Evolutionary conservation across 1,284 basidiomycete genomes (phyloP), one percentile per base, ranked within the genome.

Genomic region (Cystobasidiaceae sp.): DNA sequence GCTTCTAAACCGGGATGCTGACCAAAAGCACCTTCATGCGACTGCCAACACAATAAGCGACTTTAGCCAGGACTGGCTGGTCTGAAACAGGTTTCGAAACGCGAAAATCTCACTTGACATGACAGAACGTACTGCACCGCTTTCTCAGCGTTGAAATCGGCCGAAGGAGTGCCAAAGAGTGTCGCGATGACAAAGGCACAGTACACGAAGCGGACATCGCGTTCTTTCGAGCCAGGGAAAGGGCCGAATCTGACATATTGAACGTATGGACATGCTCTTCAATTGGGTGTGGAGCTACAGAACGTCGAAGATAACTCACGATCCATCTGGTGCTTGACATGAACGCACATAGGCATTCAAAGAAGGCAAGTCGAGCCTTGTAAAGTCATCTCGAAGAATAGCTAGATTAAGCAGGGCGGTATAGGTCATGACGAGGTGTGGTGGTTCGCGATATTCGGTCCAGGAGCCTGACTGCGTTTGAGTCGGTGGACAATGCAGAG

Each of bases 391-490:
- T n/a, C 87, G 82, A 6, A 96, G 81, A 67, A 94, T 86, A 0
- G 87, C 84, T 3, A 96, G 84, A 0, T 84, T 82, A 1, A 93
- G 78, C 2, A 96, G 75, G 0, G 91, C 89, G 0, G 90, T 90
- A 74, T 96, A 96, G 7, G 92, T 92, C 82, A 91, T 89, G 64
- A 93, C 90, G n/a, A 94, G 79, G 75, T 94, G 88, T 0, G 89
- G 86, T 4, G 83, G 81, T 68, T 89, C 83, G 19, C 60, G 33
- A 2, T 39, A 28, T n/a, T 44, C 33, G 21, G 45, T n/a, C 13
- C 19, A 27, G 17, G 51, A 23, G n/a, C n/a, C n/a, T n/a, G n/a
- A n/a, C n/a, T n/a, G n/a, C n/a, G n/a, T n/a, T n/a, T n/a, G n/a
- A n/a, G n/a, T n/a, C n/a, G n/a, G n/a, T n/a, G n/a, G n/a, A n/a